These are phyloP conservation scores for Auricularia sp. DNA, from an alignment of 768 basidiomycete species.

Conservation along the genomic window DNA sequence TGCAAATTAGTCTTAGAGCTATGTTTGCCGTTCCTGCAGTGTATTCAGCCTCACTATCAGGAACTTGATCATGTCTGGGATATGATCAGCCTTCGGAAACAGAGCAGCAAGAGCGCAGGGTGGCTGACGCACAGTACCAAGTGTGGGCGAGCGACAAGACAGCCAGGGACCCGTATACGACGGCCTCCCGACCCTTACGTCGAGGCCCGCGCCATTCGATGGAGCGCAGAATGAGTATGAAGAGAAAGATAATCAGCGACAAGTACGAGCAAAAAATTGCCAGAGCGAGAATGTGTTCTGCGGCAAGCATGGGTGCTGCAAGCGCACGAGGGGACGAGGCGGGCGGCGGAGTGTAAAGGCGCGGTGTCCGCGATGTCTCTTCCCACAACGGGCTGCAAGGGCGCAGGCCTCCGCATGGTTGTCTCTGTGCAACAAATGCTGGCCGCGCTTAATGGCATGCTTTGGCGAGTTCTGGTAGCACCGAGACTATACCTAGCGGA, in stretches of 20 bases:
- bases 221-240: conserved; percentile 18
- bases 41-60: conserved; percentile 24
- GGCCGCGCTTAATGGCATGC: too few species aligned
- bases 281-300: conserved; percentile 10
- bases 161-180: conserved; percentile 25
- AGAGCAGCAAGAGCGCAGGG: neutral
- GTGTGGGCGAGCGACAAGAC: conserved; percentile 31
- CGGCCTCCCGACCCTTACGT: conserved; percentile 10
- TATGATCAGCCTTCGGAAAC: neutral
- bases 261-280: conserved; percentile 28
- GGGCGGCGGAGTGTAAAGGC: too few species aligned
- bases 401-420: too few species aligned
- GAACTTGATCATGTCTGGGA: conserved; percentile 37
- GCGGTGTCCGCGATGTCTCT: too few species aligned
- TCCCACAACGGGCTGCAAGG: too few species aligned
- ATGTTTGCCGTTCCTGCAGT: neutral
- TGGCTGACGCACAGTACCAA: conserved; percentile 37
- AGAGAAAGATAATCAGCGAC: conserved; percentile 19
- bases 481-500: too few species aligned
- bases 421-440: too few species aligned
- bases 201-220: conserved; percentile 8
- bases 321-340: too few species aligned
- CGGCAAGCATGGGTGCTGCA: neutral
- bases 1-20: too few species aligned
- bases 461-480: too few species aligned